Evolutionary conservation across 441 rosid species (phyloP).

Genomic region (Erodium chrysanthum): DNA sequence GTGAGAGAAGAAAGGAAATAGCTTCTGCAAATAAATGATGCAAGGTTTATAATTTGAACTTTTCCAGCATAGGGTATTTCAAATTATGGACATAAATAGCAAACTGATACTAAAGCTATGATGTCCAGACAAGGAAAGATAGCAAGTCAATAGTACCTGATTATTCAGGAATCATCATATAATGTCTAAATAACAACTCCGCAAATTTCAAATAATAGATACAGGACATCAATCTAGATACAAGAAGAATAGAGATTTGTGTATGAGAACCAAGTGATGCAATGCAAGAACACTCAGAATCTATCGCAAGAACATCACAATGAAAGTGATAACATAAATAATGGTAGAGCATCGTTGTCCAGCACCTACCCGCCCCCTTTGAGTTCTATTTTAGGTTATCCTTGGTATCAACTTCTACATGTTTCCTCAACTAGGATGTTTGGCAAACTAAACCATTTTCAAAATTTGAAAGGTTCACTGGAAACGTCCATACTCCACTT

Average conservation of each 20-base stretch:
- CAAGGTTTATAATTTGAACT: neutral
- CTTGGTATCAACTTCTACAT: neutral
- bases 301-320: neutral
- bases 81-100: neutral
- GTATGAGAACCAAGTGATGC: neutral
- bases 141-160: neutral
- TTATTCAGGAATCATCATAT: neutral
- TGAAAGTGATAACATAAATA: neutral
- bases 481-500: neutral
- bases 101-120: neutral
- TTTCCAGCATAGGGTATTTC: neutral
- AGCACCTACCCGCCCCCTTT: neutral
- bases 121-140: neutral
- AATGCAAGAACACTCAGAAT: neutral
- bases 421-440: neutral
- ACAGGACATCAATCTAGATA: neutral
- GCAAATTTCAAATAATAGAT: neutral
- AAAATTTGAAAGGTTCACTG: neutral
- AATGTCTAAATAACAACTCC: neutral
- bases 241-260: too few species aligned
- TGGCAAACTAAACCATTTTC: neutral
- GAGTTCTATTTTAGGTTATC: neutral
- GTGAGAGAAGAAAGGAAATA: slow-evolving; percentile 7
- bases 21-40: slow-evolving; percentile 1
- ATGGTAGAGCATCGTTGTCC: neutral